phyloP scores from a whole-genome alignment of 495 filamentous ascomycete species.

The Delitschia confertaspora region DNA sequence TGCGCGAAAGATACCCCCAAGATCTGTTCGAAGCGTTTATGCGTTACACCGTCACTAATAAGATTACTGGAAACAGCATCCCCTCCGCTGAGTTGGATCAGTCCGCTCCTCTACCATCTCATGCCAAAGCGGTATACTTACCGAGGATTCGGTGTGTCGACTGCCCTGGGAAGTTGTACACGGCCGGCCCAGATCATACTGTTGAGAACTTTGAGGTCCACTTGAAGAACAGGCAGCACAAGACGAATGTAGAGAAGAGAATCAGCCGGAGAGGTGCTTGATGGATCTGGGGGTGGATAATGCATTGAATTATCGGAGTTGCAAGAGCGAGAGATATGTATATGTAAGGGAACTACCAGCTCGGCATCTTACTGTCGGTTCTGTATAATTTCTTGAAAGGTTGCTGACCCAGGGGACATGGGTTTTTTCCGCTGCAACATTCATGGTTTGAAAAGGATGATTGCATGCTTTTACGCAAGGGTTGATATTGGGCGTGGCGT shows the following conservation, averaged over 20 bases:
- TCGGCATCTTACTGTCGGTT: too few relatives aligned
- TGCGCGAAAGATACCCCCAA: slow-evolving; percentile 57
- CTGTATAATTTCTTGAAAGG: too few relatives aligned
- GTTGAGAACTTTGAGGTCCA: slow-evolving; percentile 88
- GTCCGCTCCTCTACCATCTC: slow-evolving; percentile 40
- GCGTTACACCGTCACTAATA: slow-evolving; percentile 72
- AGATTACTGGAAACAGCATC: slow-evolving; percentile 49
- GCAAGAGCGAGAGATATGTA: too few relatives aligned
- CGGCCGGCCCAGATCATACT: slow-evolving; percentile 69
- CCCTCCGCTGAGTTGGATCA: slow-evolving; percentile 40
- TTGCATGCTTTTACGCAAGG: too few relatives aligned
- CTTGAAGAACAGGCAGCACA: slow-evolving; percentile 70
- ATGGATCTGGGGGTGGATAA: slow-evolving; percentile 2
- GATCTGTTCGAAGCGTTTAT: slow-evolving; percentile 81
- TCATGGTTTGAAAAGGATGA: too few relatives aligned
- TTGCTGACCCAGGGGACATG: too few relatives aligned
- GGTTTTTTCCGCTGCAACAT: too few relatives aligned
- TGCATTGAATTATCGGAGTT: too few relatives aligned
- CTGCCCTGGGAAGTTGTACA: slow-evolving; percentile 90
- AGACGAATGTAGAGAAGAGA: slow-evolving; percentile 60
- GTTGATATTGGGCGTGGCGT: too few relatives aligned
- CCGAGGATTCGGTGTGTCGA: slow-evolving; percentile 84
- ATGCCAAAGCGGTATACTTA: slow-evolving; percentile 63
- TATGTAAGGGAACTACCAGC: too few relatives aligned
- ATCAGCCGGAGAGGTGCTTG: slow-evolving; percentile 19